phyloP scores from a whole-genome alignment of 2,329 filamentous ascomycete species.

The Salinomyces thailandicus region DNA sequence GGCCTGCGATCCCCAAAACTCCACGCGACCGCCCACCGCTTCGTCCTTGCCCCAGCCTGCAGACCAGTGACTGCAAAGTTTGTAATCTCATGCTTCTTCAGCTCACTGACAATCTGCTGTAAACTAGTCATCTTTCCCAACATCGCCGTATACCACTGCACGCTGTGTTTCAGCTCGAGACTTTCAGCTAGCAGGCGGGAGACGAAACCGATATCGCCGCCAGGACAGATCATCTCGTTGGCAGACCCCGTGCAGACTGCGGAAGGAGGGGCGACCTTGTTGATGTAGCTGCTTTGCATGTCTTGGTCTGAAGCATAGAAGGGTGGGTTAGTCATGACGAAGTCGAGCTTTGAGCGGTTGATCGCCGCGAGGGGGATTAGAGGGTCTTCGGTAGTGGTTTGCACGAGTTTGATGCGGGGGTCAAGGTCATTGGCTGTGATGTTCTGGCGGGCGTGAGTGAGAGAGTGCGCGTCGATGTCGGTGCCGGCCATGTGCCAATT shows the following conservation, averaged over 20 bases:
- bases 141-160: slow-evolving; percentile 89
- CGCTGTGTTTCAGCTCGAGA: slow-evolving; percentile 44
- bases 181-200: slow-evolving; percentile 61
- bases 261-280: slow-evolving; percentile 59
- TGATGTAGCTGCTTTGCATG: slow-evolving; percentile 48
- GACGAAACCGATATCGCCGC: slow-evolving; percentile 70
- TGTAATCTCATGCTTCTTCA: slow-evolving; percentile 46
- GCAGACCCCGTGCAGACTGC: slow-evolving; percentile 25
- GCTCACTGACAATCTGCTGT: slow-evolving; percentile 48
- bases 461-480: slow-evolving; percentile 66
- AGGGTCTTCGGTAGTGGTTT: slow-evolving; percentile 41
- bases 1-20: slow-evolving; percentile 64
- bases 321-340: slow-evolving; percentile 88
- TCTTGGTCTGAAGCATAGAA: slow-evolving; percentile 74
- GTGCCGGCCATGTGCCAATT: slow-evolving; percentile 47
- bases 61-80: slow-evolving; percentile 82
- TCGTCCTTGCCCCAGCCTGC: slow-evolving; percentile 65
- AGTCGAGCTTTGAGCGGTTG: slow-evolving; percentile 52
- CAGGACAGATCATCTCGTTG: slow-evolving; percentile 68
- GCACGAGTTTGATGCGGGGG: slow-evolving; percentile 53
- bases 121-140: slow-evolving; percentile 68
- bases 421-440: slow-evolving; percentile 55
- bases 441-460: slow-evolving; percentile 57
- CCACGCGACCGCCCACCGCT: slow-evolving; percentile 83
- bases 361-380: slow-evolving; percentile 56